phyloP scores from a whole-genome alignment of 1,139 yeast species.

The Candida mesenterica region DNA sequence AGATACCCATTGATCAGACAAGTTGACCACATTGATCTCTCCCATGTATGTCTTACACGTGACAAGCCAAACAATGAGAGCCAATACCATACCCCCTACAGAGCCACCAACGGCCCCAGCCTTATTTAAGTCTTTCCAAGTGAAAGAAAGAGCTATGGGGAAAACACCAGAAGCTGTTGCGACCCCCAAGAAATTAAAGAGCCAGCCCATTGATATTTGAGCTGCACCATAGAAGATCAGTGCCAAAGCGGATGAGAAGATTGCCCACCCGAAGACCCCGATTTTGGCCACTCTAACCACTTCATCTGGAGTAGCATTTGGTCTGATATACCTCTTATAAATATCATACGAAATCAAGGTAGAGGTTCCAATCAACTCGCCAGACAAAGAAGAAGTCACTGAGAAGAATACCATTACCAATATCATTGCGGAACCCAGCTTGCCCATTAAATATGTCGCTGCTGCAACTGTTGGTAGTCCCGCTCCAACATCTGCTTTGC shows the following conservation, averaged over 20 bases:
- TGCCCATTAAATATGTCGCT: conserved; percentile 42
- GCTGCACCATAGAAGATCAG: conserved; percentile 38
- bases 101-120: conserved; percentile 32
- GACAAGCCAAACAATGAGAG: conserved; percentile 22
- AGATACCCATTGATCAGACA: conserved; percentile 23
- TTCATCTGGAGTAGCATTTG: conserved; percentile 39
- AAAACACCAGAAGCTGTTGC: conserved; percentile 42
- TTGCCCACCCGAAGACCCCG: conserved; percentile 31
- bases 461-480: conserved; percentile 46
- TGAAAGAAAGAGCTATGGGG: conserved; percentile 39
- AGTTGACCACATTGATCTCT: conserved; percentile 19
- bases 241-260: conserved; percentile 37
- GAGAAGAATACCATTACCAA: conserved; percentile 46
- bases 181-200: conserved; percentile 43
- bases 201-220: conserved; percentile 29
- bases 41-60: conserved; percentile 25
- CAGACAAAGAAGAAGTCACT: conserved; percentile 49
- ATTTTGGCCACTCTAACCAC: conserved; percentile 39
- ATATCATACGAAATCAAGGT: conserved; percentile 47
- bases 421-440: conserved; percentile 42
- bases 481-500: conserved; percentile 24
- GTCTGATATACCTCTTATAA: conserved; percentile 44
- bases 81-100: conserved; percentile 25
- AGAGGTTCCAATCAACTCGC: conserved; percentile 49
- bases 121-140: conserved; percentile 37